These are phyloP conservation scores for Barnettozyma vustinii DNA, from an alignment of 805 yeast genomes.

Conservation along the genomic window DNA sequence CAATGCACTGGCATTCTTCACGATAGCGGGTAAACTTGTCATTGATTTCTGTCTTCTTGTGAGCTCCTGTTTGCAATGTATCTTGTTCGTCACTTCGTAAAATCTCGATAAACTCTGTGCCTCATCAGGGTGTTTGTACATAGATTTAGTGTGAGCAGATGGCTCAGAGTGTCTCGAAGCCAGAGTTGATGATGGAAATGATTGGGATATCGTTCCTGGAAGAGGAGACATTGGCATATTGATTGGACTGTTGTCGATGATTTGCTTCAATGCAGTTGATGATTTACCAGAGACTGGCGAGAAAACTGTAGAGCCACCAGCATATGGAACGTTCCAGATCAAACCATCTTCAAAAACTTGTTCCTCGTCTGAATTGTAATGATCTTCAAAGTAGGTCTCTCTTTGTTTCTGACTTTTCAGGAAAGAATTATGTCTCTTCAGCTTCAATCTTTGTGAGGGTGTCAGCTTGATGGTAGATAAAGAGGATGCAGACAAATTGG, in stretches of 20 bases:
- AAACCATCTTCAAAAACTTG: conserved; percentile 31
- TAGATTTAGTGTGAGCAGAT: not conserved
- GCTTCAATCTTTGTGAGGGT: conserved; percentile 37
- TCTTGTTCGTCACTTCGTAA: conserved; percentile 18
- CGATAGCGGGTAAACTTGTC: conserved; percentile 30
- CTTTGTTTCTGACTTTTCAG: conserved; percentile 29
- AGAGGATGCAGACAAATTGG: conserved; percentile 9
- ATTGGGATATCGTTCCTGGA: conserved; percentile 31
- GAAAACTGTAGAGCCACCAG: conserved; percentile 25
- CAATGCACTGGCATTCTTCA: conserved; percentile 31
- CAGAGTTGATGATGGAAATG: conserved; percentile 5
- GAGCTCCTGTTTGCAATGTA: conserved; percentile 15
- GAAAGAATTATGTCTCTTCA: conserved; percentile 33
- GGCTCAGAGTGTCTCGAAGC: not conserved
- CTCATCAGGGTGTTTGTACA: conserved; percentile 19
- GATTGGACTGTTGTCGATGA: conserved; percentile 20
- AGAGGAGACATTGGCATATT: conserved; percentile 43
- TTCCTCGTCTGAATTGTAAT: conserved; percentile 29
- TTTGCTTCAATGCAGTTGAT: conserved; percentile 16
- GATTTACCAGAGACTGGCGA: conserved; percentile 23
- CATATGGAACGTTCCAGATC: conserved; percentile 51
- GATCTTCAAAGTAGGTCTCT: conserved; percentile 35
- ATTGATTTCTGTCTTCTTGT: conserved; percentile 14
- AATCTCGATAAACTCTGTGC: conserved; percentile 22
- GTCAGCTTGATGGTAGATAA: conserved; percentile 26